These are phyloP conservation scores for Euphorbia peplus DNA, from an alignment of 345 rosid genomes.

Conservation along the genomic window DNA sequence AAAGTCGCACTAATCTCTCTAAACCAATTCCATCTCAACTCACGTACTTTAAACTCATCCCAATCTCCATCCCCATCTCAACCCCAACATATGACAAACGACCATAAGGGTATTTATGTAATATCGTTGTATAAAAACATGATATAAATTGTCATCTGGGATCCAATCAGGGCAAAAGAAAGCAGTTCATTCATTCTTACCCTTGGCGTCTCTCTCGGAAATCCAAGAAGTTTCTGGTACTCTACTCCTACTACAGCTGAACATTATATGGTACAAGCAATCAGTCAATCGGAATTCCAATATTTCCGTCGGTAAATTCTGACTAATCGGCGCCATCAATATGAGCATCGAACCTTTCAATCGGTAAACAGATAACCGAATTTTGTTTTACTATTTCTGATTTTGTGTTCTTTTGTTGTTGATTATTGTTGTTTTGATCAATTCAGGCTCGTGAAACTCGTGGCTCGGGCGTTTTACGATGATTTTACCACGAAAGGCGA, in stretches of 20 bases:
- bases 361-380: constrained; percentile 22
- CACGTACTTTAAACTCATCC: no score
- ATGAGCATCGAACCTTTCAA: constrained; percentile 54
- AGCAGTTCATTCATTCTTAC: neutral
- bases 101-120: no score
- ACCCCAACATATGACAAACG: no score
- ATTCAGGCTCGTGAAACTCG: constrained; percentile 66
- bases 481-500: constrained; percentile 66
- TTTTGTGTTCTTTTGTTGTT: neutral
- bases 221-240: neutral
- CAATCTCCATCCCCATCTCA: no score
- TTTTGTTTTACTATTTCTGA: neutral
- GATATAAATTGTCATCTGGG: no score
- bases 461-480: constrained; percentile 83
- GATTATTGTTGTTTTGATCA: neutral
- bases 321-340: neutral
- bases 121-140: no score
- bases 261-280: neutral
- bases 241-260: neutral
- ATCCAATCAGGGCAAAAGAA: no score
- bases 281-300: neutral
- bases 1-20: no score
- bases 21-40: no score
- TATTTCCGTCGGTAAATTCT: neutral
- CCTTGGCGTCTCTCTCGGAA: neutral